These are phyloP conservation scores for Lobosporangium transversale DNA, from an alignment of 192 early-diverging fungal genomes.

Conservation along the genomic window DNA sequence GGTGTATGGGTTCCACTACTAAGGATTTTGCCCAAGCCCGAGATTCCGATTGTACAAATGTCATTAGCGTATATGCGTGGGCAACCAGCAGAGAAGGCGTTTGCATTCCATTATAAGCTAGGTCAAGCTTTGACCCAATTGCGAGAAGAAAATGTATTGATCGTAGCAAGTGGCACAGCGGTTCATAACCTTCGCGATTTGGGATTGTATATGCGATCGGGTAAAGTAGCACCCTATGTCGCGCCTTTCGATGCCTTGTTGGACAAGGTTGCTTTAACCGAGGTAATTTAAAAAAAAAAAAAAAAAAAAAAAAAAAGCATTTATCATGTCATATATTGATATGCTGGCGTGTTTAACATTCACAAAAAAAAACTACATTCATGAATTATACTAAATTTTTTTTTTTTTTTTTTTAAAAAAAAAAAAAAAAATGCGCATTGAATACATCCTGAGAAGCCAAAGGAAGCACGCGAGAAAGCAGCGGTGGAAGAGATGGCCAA, in stretches of 20 bases:
- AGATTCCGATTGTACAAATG: slow-evolving; percentile 73
- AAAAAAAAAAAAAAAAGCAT: too few species aligned
- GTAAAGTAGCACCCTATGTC: slow-evolving; percentile 60
- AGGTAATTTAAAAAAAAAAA: slow-evolving; percentile 23
- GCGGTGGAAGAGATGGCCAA: slow-evolving; percentile 53
- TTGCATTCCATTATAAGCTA: slow-evolving; percentile 63
- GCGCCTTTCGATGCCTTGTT: slow-evolving; percentile 67
- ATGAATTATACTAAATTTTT: too few species aligned
- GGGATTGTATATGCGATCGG: slow-evolving; percentile 35
- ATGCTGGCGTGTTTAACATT: not conserved
- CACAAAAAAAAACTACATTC: not conserved
- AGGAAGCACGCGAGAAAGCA: slow-evolving; percentile 48
- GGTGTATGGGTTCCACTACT: slow-evolving; percentile 77
- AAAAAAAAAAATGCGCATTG: too few species aligned
- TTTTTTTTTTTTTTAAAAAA: slow-evolving; percentile 2
- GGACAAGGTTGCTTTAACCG: slow-evolving; percentile 51
- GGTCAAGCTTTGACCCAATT: slow-evolving; percentile 58
- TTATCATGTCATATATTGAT: too few species aligned
- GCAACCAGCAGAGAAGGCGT: slow-evolving; percentile 57
- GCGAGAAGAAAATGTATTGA: slow-evolving; percentile 67
- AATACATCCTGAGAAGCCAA: too few species aligned
- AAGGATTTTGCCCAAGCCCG: slow-evolving; percentile 63
- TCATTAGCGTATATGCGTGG: slow-evolving; percentile 59
- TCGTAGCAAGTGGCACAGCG: slow-evolving; percentile 73
- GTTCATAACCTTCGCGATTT: slow-evolving; percentile 73